Base-by-base conservation (phyloP, 345 rosid species). In the Ailanthus altissimus region DNA sequence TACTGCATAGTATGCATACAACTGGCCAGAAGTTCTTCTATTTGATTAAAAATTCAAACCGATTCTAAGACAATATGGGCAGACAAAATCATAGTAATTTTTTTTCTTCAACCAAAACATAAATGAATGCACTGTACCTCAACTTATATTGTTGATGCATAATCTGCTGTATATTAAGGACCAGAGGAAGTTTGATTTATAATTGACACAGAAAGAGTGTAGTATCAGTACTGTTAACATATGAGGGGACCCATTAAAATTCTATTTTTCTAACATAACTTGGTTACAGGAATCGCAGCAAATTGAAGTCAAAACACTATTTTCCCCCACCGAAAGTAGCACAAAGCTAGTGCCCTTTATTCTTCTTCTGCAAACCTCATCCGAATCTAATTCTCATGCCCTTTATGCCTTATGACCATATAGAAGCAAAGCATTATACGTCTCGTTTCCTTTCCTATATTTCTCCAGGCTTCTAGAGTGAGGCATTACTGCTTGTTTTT, bases 311-410 rank as follows among this genome's bases (percentile, higher is more conserved):
- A 57, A 42, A 72, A 40, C 6, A 42, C 65, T 18, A 58, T 18
- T 21, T 16, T 58, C 32, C 69, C 40, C 76, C 6, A 46, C 49
- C 54, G 45, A 73, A 81, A 74, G 75, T 60, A 54, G 51, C 75
- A 60, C 67, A 78, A 81, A 74, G 81, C 36, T 74, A 65, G 58
- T 26, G 21, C 28, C 64, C 81, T 78, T 75, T 81, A 82, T 84
- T 82, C 80, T 86, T 69, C 66, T 54, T 63, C 61, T 21, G 43
- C 59, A 75, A 62, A 63, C 69, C 67, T 77, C 73, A 7, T 40
- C 49, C 32, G 86, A 82, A 84, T 77, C 86, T 56, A 50, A 84
- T 84, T 81, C 89, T 63, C 8, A 47, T 69, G 51, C 11, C 32
- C 60, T 65, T 78, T 72, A n/a, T 78, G 49, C 80, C 57, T 23